A percentile compares a stretch with the other conserved stretches of the same genome.
phyloP scores from a whole-genome alignment of 2,329 filamentous ascomycete species.

The Sarocladiaceae sp. region DNA sequence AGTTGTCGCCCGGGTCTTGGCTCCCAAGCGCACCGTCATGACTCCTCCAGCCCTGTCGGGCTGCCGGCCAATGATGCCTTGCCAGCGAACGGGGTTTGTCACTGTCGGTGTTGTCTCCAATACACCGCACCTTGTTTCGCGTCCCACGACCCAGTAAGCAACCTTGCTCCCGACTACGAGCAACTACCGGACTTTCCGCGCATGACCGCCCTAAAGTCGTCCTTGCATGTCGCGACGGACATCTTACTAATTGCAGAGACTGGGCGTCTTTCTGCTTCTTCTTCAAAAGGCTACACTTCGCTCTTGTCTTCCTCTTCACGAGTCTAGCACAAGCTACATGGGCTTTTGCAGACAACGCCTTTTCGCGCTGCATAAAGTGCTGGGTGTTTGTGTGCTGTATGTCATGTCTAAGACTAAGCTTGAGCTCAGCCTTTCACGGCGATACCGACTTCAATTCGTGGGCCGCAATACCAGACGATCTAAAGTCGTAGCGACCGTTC shows the following conservation, averaged over 20 bases:
- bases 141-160: background rate
- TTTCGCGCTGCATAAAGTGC: background rate
- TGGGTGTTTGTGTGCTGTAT: background rate
- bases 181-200: background rate
- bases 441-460: background rate
- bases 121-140: no score
- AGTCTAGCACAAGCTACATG: no score
- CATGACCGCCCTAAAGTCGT: no score
- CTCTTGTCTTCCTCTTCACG: no score
- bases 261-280: background rate
- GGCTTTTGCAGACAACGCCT: no score
- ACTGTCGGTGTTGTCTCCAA: background rate
- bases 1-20: background rate
- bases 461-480: background rate
- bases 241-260: background rate
- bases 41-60: background rate
- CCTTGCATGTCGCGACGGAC: no score
- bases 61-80: background rate
- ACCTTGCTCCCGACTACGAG: background rate
- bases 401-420: constrained; percentile 4
- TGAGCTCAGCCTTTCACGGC: background rate
- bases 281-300: no score
- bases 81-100: background rate
- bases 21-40: background rate
- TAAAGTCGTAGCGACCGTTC: background rate